Base-by-base conservation (phyloP, 805 yeast genomes). In the Wickerhamiella musiphila region DNA sequence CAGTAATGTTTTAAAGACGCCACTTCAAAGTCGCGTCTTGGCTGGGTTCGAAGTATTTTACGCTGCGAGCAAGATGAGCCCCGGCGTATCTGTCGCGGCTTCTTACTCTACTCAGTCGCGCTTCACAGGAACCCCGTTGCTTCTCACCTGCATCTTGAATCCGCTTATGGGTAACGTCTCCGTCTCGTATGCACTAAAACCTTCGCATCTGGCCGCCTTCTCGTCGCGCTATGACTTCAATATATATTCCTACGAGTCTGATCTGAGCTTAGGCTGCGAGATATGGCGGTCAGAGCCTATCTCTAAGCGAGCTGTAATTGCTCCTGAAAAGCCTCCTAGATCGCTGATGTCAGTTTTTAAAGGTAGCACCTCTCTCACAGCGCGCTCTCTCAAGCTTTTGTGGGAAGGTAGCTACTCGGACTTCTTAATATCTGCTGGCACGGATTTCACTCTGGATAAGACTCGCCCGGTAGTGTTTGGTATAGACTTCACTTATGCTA, bases 351-450 rank as follows among this genome's bases (percentile, higher is more conserved):
- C 79, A 36, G 86, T 81, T 10, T 52, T 83, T 42, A 83, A 79
- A 50, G 54, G 74, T 3, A 68, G 84, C 34, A 70, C 90, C 1
- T 72, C 82, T 27, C 41, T 81, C 19, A 71, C 68, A 28, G 75
- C 73, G 32, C 65, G 61, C 40, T 63, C 69, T 37, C 43, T 79
- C 10, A 70, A 69, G 37, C 30, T 83, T 5, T 56, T 79, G 28
- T 86, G 95, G 94, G 94, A 79, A 45, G 94, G 95, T 1, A 68
- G 77, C 38, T 70, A 68, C 45, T 73, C 76, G 44, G 92, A 81
- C 26, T 78, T 86, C 49, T 51, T 86, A 32, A 57, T 84, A 2
- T 70, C 79, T 30, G 67, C 86, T 1, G 95, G 95, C 1, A 61
- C 41, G 3, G 21, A 32, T n/a, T 33, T 44, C 15, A 43, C 41